Conservation (phyloP, 2,329 filamentous ascomycete genomes). For the Aspergillus tamarii region DNA sequence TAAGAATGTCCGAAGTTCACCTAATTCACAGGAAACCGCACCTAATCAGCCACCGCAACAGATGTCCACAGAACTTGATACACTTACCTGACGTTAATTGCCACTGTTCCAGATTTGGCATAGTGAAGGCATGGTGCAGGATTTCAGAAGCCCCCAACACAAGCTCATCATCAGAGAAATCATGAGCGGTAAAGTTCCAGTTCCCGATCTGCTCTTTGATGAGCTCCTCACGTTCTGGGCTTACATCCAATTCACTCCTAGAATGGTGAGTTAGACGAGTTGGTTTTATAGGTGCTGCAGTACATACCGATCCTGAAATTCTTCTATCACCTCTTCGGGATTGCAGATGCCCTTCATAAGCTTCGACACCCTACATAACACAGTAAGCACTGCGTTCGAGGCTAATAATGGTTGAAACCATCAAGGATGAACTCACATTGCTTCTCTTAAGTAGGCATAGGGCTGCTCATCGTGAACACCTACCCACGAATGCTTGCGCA, state of each 20-base stretch:
- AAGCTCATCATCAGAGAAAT: slow-evolving; percentile 87
- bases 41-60: not conserved
- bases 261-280: not conserved
- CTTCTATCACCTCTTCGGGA: slow-evolving; percentile 64
- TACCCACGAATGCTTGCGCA: slow-evolving; percentile 88
- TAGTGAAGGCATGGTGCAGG: slow-evolving; percentile 81
- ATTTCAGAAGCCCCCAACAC: slow-evolving; percentile 84
- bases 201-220: slow-evolving; percentile 72
- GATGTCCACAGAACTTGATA: not conserved
- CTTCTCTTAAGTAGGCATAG: slow-evolving; percentile 85
- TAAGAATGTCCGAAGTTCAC: slow-evolving; percentile 81
- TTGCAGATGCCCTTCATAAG: slow-evolving; percentile 90
- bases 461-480: slow-evolving; percentile 82
- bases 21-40: slow-evolving; percentile 44
- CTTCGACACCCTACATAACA: slow-evolving; percentile 65
- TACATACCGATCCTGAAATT: slow-evolving; percentile 61
- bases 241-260: slow-evolving; percentile 66
- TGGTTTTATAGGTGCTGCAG: slow-evolving; percentile 4
- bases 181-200: slow-evolving; percentile 90
- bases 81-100: slow-evolving; percentile 58
- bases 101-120: slow-evolving; percentile 82
- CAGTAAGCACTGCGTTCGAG: slow-evolving; percentile 6
- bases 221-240: slow-evolving; percentile 64
- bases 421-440: slow-evolving; percentile 61
- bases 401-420: not conserved